Percentiles rank a stretch among this genome's conserved stretches.
These are phyloP conservation scores for Vishniacozyma victoriae DNA, from an alignment of 768 basidiomycete species.

Conservation along the genomic window DNA sequence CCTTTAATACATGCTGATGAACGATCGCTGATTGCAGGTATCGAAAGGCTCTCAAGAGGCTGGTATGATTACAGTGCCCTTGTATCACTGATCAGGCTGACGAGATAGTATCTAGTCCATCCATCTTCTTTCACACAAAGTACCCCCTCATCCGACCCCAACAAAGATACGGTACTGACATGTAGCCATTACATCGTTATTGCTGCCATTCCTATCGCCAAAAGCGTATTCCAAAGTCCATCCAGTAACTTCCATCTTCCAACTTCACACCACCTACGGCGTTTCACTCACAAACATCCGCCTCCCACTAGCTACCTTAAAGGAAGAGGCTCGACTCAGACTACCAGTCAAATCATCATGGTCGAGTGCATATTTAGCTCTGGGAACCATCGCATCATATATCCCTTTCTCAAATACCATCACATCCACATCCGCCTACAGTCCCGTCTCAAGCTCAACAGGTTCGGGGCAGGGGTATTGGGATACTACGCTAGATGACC, in stretches of 20 bases:
- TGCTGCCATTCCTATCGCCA: conserved; percentile 33
- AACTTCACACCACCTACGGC: conserved; percentile 9
- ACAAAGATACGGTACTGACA: not conserved
- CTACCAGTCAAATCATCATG: too few relatives aligned
- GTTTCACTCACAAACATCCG: conserved; percentile 20
- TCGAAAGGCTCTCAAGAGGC: conserved; percentile 31
- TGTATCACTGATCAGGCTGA: not conserved
- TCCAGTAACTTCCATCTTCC: conserved; percentile 17
- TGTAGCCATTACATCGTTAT: conserved; percentile 18
- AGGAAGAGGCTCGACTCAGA: conserved; percentile 19
- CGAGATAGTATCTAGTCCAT: conserved; percentile 30
- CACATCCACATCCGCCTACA: too few relatives aligned
- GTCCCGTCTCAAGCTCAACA: too few relatives aligned
- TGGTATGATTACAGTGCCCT: conserved; percentile 11
- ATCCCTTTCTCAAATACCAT: conserved; percentile 8
- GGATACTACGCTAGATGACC: conserved; percentile 8
- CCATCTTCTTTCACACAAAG: conserved; percentile 31
- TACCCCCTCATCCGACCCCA: not conserved
- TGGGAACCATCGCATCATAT: conserved; percentile 11
- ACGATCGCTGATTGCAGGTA: conserved; percentile 2
- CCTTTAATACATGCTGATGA: not conserved
- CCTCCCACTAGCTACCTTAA: conserved; percentile 11
- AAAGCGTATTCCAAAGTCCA: conserved; percentile 35
- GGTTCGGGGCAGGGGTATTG: conserved; percentile 17
- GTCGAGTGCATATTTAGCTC: too few relatives aligned